phyloP scores from a whole-genome alignment of 73 alveolate species.

The Paramecium tetraurelia region DNA sequence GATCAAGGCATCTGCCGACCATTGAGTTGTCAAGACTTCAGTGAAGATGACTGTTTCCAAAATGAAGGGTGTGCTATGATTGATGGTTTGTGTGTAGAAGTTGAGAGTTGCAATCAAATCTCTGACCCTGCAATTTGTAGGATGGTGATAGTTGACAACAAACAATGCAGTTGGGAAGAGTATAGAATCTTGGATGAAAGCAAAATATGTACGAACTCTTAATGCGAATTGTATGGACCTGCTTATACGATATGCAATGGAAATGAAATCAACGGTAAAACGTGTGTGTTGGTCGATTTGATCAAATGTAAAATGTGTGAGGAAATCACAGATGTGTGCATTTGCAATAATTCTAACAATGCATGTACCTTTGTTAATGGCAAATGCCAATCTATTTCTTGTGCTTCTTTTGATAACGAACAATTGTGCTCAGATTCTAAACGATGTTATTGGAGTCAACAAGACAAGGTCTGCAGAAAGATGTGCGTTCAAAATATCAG shows the following conservation, averaged over 20 bases:
- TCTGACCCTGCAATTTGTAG: background rate
- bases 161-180: conserved; percentile 39
- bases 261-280: conserved; percentile 36
- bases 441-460: conserved; percentile 1
- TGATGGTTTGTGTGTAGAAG: background rate
- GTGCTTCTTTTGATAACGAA: background rate
- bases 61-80: background rate
- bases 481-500: conserved; percentile 6
- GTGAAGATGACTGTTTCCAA: background rate
- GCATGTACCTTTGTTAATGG: conserved; percentile 32
- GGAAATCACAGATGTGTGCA: background rate
- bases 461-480: background rate
- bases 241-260: conserved; percentile 39
- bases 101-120: background rate
- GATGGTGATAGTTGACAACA: background rate
- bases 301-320: conserved; percentile 39
- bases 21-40: background rate
- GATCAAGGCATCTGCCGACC: conserved; percentile 1
- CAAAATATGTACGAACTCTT: background rate
- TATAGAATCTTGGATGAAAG: background rate
- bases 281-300: background rate
- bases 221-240: conserved; percentile 12
- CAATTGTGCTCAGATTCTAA: background rate
- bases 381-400: background rate
- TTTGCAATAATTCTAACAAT: conserved; percentile 34